Conservation (phyloP, 768 basidiomycete genomes). For the Hygrophorus russula region DNA sequence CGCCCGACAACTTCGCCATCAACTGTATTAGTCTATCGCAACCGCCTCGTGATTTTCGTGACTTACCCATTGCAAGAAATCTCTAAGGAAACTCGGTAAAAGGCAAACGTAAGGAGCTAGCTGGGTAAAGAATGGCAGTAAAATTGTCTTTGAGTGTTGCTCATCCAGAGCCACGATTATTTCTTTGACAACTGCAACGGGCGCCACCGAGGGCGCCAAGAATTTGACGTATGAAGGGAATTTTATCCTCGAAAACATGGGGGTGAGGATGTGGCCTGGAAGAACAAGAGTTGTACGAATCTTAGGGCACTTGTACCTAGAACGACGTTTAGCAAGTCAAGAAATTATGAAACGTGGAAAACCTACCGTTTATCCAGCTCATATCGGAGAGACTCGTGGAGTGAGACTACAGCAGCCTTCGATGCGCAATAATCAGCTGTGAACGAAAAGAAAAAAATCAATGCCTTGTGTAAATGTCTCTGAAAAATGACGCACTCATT, state of each 20-base stretch:
- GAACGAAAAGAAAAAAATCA: conserved; percentile 1
- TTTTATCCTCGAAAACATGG: conserved; percentile 55
- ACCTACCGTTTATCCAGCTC: conserved; percentile 72
- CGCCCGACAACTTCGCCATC: conserved; percentile 42
- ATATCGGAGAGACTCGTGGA: conserved; percentile 79
- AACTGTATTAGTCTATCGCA: not conserved
- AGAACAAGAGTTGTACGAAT: conserved; percentile 85
- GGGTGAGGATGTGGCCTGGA: conserved; percentile 71
- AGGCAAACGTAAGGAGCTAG: conserved; percentile 42
- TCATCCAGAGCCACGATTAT: conserved; percentile 77
- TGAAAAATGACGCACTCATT: conserved; percentile 44
- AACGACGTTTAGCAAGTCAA: conserved; percentile 5
- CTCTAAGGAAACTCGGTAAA: conserved; percentile 64
- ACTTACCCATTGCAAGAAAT: conserved; percentile 66
- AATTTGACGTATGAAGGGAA: conserved; percentile 52
- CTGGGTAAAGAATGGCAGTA: conserved; percentile 64
- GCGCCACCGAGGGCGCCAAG: conserved; percentile 63
- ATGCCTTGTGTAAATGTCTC: not conserved
- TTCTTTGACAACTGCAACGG: conserved; percentile 66
- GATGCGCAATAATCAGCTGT: conserved; percentile 85
- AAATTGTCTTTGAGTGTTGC: conserved; percentile 60
- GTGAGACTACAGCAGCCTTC: conserved; percentile 75
- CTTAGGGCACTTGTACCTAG: conserved; percentile 56
- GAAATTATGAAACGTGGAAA: not conserved
- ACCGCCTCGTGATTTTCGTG: not conserved